Evolutionary conservation across 73 alveolate species (phyloP).

Genomic region (Paraurostyla sp.): DNA sequence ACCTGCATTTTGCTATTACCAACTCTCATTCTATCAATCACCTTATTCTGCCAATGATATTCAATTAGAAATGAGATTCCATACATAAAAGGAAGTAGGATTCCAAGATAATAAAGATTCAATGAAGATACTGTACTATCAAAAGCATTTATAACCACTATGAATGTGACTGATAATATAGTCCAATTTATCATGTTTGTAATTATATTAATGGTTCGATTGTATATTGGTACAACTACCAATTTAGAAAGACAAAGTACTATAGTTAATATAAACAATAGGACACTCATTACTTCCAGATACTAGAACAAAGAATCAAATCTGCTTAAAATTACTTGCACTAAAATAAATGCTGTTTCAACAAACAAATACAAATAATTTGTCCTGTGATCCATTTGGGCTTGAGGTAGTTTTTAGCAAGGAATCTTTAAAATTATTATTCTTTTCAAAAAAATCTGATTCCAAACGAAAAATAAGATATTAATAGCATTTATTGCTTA

Average conservation of each 20-base stretch:
- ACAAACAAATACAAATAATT: background rate
- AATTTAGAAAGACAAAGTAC: background rate
- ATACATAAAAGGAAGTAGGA: slow-evolving; percentile 15
- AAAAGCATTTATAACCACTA: slow-evolving; percentile 20
- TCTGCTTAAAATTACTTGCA: background rate
- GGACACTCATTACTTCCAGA: background rate
- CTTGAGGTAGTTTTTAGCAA: background rate
- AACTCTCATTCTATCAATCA: slow-evolving; percentile 23
- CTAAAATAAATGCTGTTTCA: background rate
- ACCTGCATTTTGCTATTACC: slow-evolving; percentile 16
- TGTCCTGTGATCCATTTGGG: background rate
- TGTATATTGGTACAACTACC: slow-evolving; percentile 18
- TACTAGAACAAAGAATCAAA: background rate
- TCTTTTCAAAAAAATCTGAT: slow-evolving; percentile 7
- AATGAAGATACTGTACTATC: background rate
- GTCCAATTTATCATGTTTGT: background rate
- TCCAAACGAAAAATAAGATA: background rate
- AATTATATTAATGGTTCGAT: background rate
- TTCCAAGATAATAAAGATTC: background rate
- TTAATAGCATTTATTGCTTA: background rate
- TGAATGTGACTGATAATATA: background rate
- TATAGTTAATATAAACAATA: background rate
- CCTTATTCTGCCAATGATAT: slow-evolving; percentile 24
- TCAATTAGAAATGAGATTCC: slow-evolving; percentile 35
- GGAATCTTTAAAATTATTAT: slow-evolving; percentile 10